Evolutionary conservation across 306 rosid species (phyloP).

Genomic region (Mucuna pruriens): DNA sequence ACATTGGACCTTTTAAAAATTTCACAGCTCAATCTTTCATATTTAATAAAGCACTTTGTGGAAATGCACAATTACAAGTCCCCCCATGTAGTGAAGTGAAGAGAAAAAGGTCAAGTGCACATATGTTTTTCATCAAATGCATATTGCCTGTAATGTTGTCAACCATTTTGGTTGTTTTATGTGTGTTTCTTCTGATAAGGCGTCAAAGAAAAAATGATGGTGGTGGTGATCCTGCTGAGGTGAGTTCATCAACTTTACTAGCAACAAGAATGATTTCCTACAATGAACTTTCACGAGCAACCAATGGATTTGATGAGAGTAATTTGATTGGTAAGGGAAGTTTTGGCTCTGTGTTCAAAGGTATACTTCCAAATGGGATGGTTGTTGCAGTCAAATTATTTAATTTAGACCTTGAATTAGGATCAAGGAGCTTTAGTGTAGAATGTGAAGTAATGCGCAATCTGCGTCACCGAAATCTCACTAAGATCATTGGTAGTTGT

Average conservation of each 20-base stretch:
- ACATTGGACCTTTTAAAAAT: conserved; percentile 35
- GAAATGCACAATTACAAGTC: conserved; percentile 32
- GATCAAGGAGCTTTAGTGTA: conserved; percentile 30
- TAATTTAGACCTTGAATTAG: conserved; percentile 23
- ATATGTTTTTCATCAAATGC: conserved; percentile 4
- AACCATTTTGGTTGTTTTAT: conserved; percentile 19
- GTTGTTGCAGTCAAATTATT: conserved; percentile 25
- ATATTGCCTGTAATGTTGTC: conserved; percentile 3
- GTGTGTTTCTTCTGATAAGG: not conserved
- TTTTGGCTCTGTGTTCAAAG: conserved; percentile 32
- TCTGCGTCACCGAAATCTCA: conserved; percentile 39
- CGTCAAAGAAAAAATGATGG: not conserved
- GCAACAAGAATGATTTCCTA: conserved; percentile 11
- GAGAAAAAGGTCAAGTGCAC: not conserved
- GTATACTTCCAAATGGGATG: conserved; percentile 25
- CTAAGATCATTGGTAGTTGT: conserved; percentile 33
- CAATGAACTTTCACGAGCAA: conserved; percentile 31
- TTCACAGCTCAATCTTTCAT: conserved; percentile 42
- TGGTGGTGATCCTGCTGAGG: not conserved
- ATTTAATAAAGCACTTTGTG: conserved; percentile 45
- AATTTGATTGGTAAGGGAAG: conserved; percentile 29
- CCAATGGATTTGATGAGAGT: conserved; percentile 38
- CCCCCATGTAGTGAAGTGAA: conserved; percentile 37
- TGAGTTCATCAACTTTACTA: not conserved
- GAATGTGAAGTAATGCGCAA: conserved; percentile 43